These are phyloP conservation scores for Hypoxylon subgilvum DNA, from an alignment of 495 filamentous ascomycete species.

Conservation along the genomic window DNA sequence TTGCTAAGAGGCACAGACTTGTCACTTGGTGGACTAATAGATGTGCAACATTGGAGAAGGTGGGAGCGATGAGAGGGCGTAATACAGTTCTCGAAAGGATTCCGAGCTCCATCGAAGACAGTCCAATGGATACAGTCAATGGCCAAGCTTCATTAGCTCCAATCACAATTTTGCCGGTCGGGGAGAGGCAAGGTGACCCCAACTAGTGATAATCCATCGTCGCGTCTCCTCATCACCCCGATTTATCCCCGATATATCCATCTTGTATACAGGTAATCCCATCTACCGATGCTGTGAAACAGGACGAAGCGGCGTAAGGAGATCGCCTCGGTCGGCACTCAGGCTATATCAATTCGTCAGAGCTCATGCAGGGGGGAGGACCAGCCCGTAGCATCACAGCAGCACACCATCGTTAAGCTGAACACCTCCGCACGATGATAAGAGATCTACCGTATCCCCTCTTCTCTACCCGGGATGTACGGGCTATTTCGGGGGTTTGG, in stretches of 20 bases:
- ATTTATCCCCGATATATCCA: constrained; percentile 19
- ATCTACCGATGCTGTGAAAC: constrained; percentile 27
- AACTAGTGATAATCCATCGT: no score
- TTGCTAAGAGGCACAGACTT: no score
- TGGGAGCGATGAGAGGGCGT: no score
- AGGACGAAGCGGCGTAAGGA: background rate
- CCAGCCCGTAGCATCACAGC: background rate
- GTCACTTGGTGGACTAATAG: no score
- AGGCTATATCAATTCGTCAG: constrained; percentile 25
- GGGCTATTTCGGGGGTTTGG: constrained; percentile 15
- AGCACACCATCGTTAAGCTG: constrained; percentile 29
- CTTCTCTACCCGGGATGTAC: constrained; percentile 13
- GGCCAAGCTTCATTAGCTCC: constrained; percentile 20
- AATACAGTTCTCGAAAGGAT: no score
- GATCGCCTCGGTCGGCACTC: constrained; percentile 13
- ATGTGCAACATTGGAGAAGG: no score
- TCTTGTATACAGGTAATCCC: background rate
- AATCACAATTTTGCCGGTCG: constrained; percentile 31
- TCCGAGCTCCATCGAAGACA: no score
- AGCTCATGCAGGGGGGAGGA: constrained; percentile 1
- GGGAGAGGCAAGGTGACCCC: constrained; percentile 11
- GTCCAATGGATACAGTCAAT: no score
- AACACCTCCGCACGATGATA: constrained; percentile 9
- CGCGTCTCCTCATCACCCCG: constrained; percentile 14
- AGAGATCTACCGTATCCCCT: constrained; percentile 30